Percentiles rank a stretch among this genome's conserved stretches.
These are phyloP conservation scores for Inga oerstediana DNA, from an alignment of 306 rosid genomes.

Conservation along the genomic window DNA sequence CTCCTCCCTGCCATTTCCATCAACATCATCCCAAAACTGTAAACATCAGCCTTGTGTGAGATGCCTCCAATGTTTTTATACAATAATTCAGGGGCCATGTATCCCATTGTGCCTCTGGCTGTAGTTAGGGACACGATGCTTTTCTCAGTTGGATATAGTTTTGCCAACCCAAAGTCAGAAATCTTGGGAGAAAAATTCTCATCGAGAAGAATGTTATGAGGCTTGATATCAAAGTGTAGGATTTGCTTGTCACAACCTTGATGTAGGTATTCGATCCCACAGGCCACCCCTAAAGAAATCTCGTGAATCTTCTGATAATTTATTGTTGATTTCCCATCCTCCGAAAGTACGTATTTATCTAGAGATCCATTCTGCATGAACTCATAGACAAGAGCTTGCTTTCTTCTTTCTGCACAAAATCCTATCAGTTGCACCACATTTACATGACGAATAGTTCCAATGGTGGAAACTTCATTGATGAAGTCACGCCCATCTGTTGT, in stretches of 20 bases:
- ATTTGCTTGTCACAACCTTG: not conserved
- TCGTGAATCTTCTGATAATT: not conserved
- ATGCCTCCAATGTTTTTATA: not conserved
- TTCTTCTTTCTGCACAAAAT: not conserved
- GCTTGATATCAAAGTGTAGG: not conserved
- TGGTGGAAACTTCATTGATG: constrained; percentile 26
- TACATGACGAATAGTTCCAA: constrained; percentile 2
- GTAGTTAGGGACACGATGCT: not conserved
- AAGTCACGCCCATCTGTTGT: constrained; percentile 7
- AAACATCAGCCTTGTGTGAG: not conserved
- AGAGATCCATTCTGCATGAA: constrained; percentile 5
- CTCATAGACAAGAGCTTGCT: not conserved
- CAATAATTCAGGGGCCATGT: not conserved
- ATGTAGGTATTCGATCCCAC: not conserved
- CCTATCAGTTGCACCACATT: not conserved
- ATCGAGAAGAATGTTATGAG: not conserved
- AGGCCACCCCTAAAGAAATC: not conserved
- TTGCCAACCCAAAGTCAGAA: not conserved
- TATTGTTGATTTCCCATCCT: not conserved
- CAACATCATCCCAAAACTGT: not conserved
- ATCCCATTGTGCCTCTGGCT: not conserved
- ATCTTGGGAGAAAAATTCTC: not conserved
- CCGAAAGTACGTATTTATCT: not conserved
- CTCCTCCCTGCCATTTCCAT: not conserved
- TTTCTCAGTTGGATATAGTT: not conserved